Evolutionary conservation across 345 rosid genomes (phyloP).

Genomic region (Hirschfeldia incana): DNA sequence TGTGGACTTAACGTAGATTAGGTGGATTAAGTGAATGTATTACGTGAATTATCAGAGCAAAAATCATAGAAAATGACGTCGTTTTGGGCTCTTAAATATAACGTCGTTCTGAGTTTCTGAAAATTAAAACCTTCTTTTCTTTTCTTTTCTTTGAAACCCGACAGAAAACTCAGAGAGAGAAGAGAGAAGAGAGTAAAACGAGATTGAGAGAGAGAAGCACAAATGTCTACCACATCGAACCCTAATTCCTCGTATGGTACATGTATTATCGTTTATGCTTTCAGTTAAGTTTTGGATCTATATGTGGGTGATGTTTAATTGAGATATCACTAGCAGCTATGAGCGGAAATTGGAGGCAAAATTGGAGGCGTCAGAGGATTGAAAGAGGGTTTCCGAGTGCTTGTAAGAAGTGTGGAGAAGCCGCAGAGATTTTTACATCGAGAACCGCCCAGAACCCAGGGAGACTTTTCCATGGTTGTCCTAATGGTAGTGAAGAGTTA

Average conservation of each 20-base stretch:
- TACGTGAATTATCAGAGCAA: too few relatives aligned
- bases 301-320: neutral
- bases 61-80: too few relatives aligned
- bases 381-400: neutral
- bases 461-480: neutral
- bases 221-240: neutral
- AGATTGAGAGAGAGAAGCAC: neutral
- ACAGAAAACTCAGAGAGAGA: too few relatives aligned
- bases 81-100: too few relatives aligned
- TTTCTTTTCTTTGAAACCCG: too few relatives aligned
- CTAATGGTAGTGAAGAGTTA: neutral
- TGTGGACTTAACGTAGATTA: too few relatives aligned
- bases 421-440: neutral
- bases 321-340: neutral
- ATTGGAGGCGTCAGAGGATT: neutral
- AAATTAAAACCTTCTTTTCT: too few relatives aligned
- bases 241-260: neutral
- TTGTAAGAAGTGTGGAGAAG: neutral
- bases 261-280: neutral
- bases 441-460: neutral
- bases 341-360: too few relatives aligned
- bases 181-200: too few relatives aligned
- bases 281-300: too few relatives aligned
- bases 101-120: too few relatives aligned
- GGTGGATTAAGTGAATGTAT: too few relatives aligned